These are phyloP conservation scores for Keqinozyma sinolaborantium DNA, from an alignment of 1,139 yeast species.

Conservation along the genomic window DNA sequence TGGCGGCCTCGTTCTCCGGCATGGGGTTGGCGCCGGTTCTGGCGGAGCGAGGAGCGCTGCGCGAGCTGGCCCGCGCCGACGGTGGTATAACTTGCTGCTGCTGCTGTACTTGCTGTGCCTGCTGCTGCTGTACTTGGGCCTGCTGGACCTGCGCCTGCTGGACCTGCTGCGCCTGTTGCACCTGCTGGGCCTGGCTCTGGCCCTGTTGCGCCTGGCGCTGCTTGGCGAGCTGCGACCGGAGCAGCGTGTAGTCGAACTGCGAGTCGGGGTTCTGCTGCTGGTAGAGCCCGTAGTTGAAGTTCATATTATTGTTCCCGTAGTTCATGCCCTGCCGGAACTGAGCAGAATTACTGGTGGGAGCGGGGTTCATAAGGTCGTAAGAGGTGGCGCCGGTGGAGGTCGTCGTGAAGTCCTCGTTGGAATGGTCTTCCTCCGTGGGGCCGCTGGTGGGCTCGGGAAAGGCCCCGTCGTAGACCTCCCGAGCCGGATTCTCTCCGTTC, in stretches of 20 bases:
- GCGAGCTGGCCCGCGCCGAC: background rate
- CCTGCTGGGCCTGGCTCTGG: conserved; percentile 12
- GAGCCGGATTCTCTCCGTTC: conserved; percentile 1
- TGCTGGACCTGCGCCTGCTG: conserved; percentile 10
- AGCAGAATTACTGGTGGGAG: conserved; percentile 6
- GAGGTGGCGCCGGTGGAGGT: conserved; percentile 10
- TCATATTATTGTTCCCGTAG: conserved; percentile 9
- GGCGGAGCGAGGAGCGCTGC: background rate
- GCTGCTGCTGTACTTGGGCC: conserved; percentile 13
- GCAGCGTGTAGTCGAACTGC: conserved; percentile 4
- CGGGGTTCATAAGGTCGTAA: conserved; percentile 24
- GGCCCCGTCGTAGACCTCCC: conserved; percentile 13
- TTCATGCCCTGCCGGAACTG: conserved; percentile 29
- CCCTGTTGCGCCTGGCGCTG: conserved; percentile 9
- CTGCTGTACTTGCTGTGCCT: conserved; percentile 8
- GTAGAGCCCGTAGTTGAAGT: conserved; percentile 8
- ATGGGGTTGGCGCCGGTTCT: background rate
- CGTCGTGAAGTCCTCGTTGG: conserved; percentile 5
- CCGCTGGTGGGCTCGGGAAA: conserved; percentile 7
- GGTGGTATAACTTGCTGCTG: conserved; percentile 4
- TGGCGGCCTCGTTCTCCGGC: conserved; percentile 7
- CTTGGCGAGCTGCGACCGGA: conserved; percentile 4
- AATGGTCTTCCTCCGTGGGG: conserved; percentile 5
- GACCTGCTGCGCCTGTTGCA: conserved; percentile 8
- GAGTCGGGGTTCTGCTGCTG: conserved; percentile 8